phyloP scores from a whole-genome alignment of 139 green algal species.

The Mesostigma viride region DNA sequence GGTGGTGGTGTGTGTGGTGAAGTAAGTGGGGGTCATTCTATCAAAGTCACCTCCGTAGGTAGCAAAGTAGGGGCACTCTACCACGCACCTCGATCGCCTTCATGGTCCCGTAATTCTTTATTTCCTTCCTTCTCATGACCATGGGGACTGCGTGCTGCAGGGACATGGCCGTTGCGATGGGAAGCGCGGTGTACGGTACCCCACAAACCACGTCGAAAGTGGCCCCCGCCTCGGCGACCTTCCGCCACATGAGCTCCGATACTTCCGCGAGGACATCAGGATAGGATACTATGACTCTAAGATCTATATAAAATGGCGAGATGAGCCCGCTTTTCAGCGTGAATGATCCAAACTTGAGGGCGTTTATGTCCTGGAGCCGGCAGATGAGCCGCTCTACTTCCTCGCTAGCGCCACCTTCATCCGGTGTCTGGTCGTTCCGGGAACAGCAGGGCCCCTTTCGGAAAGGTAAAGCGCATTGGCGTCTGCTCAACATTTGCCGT shows the following conservation, averaged over 20 bases:
- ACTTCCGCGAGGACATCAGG: conserved; percentile 79
- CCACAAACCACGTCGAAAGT: conserved; percentile 94
- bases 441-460: no score
- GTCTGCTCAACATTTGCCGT: no score
- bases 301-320: conserved; percentile 94
- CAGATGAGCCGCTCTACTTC: conserved; percentile 26
- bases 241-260: conserved; percentile 19
- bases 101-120: conserved; percentile 93
- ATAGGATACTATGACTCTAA: conserved; percentile 96
- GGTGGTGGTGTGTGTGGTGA: no score
- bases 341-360: conserved; percentile 98
- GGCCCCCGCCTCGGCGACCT: conserved; percentile 6
- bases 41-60: no score
- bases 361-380: conserved; percentile 50
- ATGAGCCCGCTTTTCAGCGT: conserved; percentile 94
- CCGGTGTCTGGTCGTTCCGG: no score
- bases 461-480: no score
- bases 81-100: conserved; percentile 97
- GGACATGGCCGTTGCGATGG: conserved; percentile 93
- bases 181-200: conserved; percentile 97
- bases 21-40: no score
- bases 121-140: conserved; percentile 84
- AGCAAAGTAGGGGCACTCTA: no score
- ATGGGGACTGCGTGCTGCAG: conserved; percentile 76
- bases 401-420: no score